These are phyloP conservation scores for Fusarium brachygibbosum DNA, from an alignment of 2,329 filamentous ascomycete genomes.

Conservation along the genomic window DNA sequence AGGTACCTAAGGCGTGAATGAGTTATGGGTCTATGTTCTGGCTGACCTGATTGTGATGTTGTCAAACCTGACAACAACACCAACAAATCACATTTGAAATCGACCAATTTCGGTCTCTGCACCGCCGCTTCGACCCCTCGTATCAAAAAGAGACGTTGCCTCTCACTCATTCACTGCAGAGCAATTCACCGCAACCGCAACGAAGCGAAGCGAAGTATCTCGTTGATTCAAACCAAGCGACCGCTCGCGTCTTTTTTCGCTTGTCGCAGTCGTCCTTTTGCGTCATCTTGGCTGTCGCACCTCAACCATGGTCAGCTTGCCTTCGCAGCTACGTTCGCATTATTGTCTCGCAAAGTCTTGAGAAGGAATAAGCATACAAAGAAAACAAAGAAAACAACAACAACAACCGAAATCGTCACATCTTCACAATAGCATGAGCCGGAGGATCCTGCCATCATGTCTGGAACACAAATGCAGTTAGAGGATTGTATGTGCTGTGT, in stretches of 20 bases:
- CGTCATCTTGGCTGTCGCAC: constrained; percentile 43
- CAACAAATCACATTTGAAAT: constrained; percentile 34
- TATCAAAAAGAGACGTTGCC: constrained; percentile 30
- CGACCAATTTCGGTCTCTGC: constrained; percentile 17
- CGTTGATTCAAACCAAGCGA: constrained; percentile 8
- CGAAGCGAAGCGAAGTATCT: neutral
- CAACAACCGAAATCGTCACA: constrained; percentile 15
- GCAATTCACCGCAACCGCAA: neutral
- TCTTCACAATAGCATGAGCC: constrained; percentile 49
- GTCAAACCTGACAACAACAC: constrained; percentile 42
- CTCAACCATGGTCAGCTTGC: constrained; percentile 53
- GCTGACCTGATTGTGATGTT: constrained; percentile 42
- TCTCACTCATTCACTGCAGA: constrained; percentile 6
- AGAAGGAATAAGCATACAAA: constrained; percentile 34
- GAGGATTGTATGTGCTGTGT: constrained; percentile 80
- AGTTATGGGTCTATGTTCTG: constrained; percentile 41
- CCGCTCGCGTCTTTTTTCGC: constrained; percentile 48
- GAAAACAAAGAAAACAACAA: constrained; percentile 14
- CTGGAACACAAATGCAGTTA: constrained; percentile 83
- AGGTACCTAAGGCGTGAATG: constrained; percentile 40
- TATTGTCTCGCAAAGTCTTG: constrained; percentile 52
- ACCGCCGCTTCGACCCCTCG: constrained; percentile 37
- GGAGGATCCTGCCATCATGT: constrained; percentile 70
- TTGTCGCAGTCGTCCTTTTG: constrained; percentile 44
- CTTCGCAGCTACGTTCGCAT: constrained; percentile 49